A percentile compares a stretch with the other conserved stretches of the same genome.
Conservation (phyloP, 2,329 filamentous ascomycete genomes). For the Aspergillus japonicus region DNA sequence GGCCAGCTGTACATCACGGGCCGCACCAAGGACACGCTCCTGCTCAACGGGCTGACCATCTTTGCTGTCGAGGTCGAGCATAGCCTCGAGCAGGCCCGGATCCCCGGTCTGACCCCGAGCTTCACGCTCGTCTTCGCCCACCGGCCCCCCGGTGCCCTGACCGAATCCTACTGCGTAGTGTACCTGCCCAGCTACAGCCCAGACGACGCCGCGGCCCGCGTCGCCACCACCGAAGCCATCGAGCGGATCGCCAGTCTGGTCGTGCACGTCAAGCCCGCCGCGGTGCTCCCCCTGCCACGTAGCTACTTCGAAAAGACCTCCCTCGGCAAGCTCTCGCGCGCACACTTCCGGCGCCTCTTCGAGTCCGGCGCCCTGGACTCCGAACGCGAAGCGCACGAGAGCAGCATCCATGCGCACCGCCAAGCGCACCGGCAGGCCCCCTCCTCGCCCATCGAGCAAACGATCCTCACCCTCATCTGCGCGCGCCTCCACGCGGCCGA, state of each 20-base stretch:
- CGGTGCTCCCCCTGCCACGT: constrained; percentile 10
- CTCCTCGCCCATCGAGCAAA: constrained; percentile 3
- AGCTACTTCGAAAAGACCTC: constrained; percentile 12
- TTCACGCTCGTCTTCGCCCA: constrained; percentile 31
- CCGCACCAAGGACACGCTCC: constrained; percentile 45
- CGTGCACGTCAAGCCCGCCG: not conserved
- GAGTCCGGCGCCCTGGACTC: constrained; percentile 29
- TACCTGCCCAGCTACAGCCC: constrained; percentile 32
- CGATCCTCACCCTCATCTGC: constrained; percentile 1
- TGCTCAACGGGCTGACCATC: constrained; percentile 50
- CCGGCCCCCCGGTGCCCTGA: constrained; percentile 40
- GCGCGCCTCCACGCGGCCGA: constrained; percentile 8
- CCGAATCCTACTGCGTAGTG: constrained; percentile 42
- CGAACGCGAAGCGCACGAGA: not conserved
- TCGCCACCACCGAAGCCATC: constrained; percentile 12
- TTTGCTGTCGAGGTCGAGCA: constrained; percentile 39
- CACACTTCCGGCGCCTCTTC: constrained; percentile 27
- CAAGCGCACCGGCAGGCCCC: not conserved
- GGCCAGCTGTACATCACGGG: constrained; percentile 15
- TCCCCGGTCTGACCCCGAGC: constrained; percentile 23
- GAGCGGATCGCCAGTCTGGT: constrained; percentile 5
- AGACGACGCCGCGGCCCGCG: constrained; percentile 9
- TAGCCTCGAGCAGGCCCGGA: constrained; percentile 36
- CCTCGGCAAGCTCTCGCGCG: constrained; percentile 16
- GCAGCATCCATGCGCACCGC: constrained; percentile 1